Percentiles rank a stretch among this genome's conserved stretches.
phyloP scores from a whole-genome alignment of 768 basidiomycete species.

The Boletus tylopilopsis region DNA sequence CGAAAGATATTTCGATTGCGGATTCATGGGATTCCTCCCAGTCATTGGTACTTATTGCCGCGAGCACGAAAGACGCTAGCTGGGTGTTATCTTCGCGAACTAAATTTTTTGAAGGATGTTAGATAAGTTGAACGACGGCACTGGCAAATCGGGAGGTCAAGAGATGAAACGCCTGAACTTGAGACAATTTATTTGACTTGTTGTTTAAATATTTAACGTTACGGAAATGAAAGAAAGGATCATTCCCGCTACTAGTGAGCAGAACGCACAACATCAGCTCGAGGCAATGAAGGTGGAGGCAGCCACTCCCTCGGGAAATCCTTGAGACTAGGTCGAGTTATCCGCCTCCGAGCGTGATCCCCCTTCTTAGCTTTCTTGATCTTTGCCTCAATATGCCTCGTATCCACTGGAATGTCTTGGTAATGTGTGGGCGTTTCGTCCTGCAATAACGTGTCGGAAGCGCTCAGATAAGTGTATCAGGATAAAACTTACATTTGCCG shows the following conservation, averaged over 20 bases:
- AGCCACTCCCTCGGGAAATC: slow-evolving; percentile 91
- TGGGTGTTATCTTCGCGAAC: no score
- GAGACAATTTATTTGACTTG: background rate
- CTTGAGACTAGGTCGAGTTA: slow-evolving; percentile 58
- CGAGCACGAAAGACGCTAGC: no score
- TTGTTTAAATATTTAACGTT: slow-evolving; percentile 1
- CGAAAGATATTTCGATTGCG: no score
- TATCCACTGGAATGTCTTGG: slow-evolving; percentile 75
- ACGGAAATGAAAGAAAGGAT: slow-evolving; percentile 4
- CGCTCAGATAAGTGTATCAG: slow-evolving; percentile 2
- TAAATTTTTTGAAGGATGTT: no score
- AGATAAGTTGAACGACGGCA: no score
- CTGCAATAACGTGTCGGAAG: slow-evolving; percentile 19
- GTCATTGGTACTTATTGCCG: no score
- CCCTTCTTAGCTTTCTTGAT: slow-evolving; percentile 69
- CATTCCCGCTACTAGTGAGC: slow-evolving; percentile 8
- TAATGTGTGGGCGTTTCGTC: slow-evolving; percentile 37
- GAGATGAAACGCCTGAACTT: no score
- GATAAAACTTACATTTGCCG: slow-evolving; percentile 71
- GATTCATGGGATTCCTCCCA: no score
- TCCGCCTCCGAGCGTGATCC: slow-evolving; percentile 56
- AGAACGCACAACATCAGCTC: slow-evolving; percentile 2
- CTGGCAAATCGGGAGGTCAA: no score
- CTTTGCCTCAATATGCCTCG: slow-evolving; percentile 73
- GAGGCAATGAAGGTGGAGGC: slow-evolving; percentile 30